phyloP scores from a whole-genome alignment of 2,329 filamentous ascomycete species.

The Rhynchosporium secalis region DNA sequence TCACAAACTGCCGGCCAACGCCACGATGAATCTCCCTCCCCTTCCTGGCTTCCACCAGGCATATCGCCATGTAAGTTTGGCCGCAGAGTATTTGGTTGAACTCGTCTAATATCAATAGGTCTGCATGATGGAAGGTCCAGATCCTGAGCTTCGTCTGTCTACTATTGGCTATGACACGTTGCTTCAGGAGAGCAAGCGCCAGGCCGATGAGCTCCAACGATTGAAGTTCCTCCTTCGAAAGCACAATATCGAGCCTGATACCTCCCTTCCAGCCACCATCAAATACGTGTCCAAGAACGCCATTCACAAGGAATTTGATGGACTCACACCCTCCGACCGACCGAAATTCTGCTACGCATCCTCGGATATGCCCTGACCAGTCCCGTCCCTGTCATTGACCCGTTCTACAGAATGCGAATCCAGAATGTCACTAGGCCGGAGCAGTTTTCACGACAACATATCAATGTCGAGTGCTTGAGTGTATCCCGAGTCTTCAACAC shows the following conservation, averaged over 20 bases:
- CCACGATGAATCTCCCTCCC: conserved; percentile 4
- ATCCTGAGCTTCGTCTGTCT: conserved; percentile 18
- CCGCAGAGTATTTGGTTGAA: background rate
- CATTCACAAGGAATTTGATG: background rate
- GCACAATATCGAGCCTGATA: conserved; percentile 19
- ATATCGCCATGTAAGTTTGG: conserved; percentile 21
- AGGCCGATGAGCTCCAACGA: conserved; percentile 18
- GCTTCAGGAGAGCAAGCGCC: conserved; percentile 19
- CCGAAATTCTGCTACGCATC: conserved; percentile 54
- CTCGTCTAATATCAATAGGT: conserved; percentile 17
- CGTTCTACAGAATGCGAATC: conserved; percentile 47
- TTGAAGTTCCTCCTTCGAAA: conserved; percentile 18
- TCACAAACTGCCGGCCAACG: background rate
- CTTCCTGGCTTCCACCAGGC: background rate
- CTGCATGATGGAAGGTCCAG: conserved; percentile 27
- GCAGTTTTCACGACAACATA: conserved; percentile 42
- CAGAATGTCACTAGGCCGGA: conserved; percentile 51
- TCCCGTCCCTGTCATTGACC: conserved; percentile 53
- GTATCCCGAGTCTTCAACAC: conserved; percentile 51
- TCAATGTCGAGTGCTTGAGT: conserved; percentile 54
- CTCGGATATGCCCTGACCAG: conserved; percentile 53
- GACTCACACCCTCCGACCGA: conserved; percentile 46
- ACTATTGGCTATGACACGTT: conserved; percentile 17
- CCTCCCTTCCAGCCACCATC: background rate
- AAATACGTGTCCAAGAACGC: background rate